A percentile compares a stretch with the other conserved stretches of the same genome.
Evolutionary conservation across 345 rosid genomes (phyloP).

Genomic region (Hevea brasiliensis): DNA sequence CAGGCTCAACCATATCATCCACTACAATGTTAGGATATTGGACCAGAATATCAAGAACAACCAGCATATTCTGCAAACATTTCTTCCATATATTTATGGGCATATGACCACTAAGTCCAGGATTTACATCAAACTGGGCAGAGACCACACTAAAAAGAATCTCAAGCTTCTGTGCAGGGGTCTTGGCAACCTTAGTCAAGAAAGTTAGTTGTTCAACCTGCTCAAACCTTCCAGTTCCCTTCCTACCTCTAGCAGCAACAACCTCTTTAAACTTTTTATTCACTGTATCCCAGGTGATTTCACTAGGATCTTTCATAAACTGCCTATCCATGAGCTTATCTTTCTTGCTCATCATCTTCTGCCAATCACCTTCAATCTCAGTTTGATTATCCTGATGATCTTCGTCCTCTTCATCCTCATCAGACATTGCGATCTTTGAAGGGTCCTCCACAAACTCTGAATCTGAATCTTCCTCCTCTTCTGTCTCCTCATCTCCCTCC

Average conservation of each 20-base stretch:
- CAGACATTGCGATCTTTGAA: slow-evolving; percentile 44
- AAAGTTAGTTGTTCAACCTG: slow-evolving; percentile 93
- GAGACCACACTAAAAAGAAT: slow-evolving; percentile 87
- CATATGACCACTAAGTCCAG: slow-evolving; percentile 95
- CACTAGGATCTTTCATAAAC: slow-evolving; percentile 73
- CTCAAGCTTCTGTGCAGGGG: slow-evolving; percentile 97
- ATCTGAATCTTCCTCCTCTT: slow-evolving; percentile 43
- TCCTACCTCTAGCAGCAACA: slow-evolving; percentile 92
- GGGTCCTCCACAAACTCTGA: slow-evolving; percentile 54
- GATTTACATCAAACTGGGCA: slow-evolving; percentile 95
- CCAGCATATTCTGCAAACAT: slow-evolving; percentile 76
- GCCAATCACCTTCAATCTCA: slow-evolving; percentile 58
- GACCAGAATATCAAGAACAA: slow-evolving; percentile 75
- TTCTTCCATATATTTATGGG: slow-evolving; percentile 94
- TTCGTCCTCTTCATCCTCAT: slow-evolving; percentile 45
- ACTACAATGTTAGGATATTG: slow-evolving; percentile 71
- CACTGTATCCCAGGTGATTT: slow-evolving; percentile 88
- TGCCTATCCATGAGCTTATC: slow-evolving; percentile 77
- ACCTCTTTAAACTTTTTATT: slow-evolving; percentile 90
- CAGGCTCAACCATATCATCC: slow-evolving; percentile 73
- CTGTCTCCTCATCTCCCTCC: slow-evolving; percentile 53
- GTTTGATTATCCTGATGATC: slow-evolving; percentile 18
- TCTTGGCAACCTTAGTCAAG: slow-evolving; percentile 89
- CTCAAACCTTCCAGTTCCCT: slow-evolving; percentile 93
- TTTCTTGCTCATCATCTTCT: slow-evolving; percentile 68